Base-by-base conservation (phyloP, 331 rosid species). In the Erythrophleum ivorense region DNA sequence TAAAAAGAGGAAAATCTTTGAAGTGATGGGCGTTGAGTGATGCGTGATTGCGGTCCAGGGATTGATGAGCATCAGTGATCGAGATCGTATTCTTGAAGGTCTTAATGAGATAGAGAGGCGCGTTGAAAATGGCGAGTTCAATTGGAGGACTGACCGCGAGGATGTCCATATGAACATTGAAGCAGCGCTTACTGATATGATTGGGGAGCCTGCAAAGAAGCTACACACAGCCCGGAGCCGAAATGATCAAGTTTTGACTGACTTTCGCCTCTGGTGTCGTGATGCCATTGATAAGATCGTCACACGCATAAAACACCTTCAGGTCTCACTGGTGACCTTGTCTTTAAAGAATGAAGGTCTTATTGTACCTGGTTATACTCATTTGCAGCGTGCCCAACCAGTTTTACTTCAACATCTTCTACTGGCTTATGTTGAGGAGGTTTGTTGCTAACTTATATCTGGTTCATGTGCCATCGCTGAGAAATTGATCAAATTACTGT, bases 81-180 rank as follows among this genome's bases (percentile, higher is more conserved):
- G 87, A 87, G 97, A 93, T 70, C 73, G 88, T 73, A 93, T 95
- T 77, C 24, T 87, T n/a, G 18, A 88, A 66, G 99, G 99, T 46
- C 90, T 95, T 45, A 85, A 82, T 3, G 88, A 87, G 85, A 92
- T 95, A 18, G 88, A 95, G 85, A 84, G 86, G 86, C 86, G 76
- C 29, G 93, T 95, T 69, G 94, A 91, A 64, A 87, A 64, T 29
- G 97, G 98, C 5, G 91, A 93, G 78, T 95, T 95, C 79, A 86
- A 79, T 53, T 95, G 99, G 98, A 92, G 98, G 86, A 87, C 94
- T 43, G 99, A 95, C 31, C 84, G 99, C 43, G 99, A 95, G 81
- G 99, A 95, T 46, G 98, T 95, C 71, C 98, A 93, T 79, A 95
- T 95, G 99, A 95, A 95, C 91, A 93, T 95, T 48, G 99, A 95